Evolutionary conservation across 2,329 filamentous ascomycete genomes (phyloP).

Genomic region (Fusarium musae): DNA sequence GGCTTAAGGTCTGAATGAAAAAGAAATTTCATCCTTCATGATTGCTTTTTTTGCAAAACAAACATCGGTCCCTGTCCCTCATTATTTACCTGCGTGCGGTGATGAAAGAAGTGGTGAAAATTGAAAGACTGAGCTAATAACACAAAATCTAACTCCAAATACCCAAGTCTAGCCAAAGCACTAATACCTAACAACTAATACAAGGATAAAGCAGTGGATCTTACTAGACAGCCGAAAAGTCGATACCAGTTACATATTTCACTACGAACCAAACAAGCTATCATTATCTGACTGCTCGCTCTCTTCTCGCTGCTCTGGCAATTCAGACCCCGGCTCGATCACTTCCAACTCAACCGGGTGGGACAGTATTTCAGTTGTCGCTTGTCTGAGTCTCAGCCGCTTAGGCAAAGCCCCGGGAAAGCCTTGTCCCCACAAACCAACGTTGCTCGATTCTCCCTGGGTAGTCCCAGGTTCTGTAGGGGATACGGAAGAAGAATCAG

Average conservation of each 20-base stretch:
- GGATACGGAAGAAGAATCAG: not conserved
- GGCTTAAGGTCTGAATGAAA: conserved; percentile 55
- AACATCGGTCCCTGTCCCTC: not conserved
- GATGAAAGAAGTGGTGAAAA: conserved; percentile 6
- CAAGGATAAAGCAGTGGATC: not conserved
- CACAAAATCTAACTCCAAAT: not conserved
- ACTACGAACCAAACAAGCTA: conserved; percentile 1
- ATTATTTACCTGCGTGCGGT: not conserved
- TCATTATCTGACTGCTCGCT: not conserved
- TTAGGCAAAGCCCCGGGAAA: not conserved
- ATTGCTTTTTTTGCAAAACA: conserved; percentile 31
- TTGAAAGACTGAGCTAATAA: not conserved
- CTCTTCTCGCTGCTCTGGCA: not conserved
- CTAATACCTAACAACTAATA: not conserved
- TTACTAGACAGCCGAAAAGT: not conserved
- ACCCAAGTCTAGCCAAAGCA: not conserved
- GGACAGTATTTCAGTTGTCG: not conserved
- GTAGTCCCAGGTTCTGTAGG: no score
- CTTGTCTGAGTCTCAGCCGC: not conserved
- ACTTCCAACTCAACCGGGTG: not conserved
- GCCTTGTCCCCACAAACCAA: not conserved
- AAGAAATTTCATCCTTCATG: conserved; percentile 47
- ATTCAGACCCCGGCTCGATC: not conserved
- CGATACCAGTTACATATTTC: not conserved
- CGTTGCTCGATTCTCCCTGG: not conserved